Evolutionary conservation across 2,329 filamentous ascomycete genomes (phyloP), one percentile per base, ranked within the genome.

Genomic region (Colletotrichum zoysiae): DNA sequence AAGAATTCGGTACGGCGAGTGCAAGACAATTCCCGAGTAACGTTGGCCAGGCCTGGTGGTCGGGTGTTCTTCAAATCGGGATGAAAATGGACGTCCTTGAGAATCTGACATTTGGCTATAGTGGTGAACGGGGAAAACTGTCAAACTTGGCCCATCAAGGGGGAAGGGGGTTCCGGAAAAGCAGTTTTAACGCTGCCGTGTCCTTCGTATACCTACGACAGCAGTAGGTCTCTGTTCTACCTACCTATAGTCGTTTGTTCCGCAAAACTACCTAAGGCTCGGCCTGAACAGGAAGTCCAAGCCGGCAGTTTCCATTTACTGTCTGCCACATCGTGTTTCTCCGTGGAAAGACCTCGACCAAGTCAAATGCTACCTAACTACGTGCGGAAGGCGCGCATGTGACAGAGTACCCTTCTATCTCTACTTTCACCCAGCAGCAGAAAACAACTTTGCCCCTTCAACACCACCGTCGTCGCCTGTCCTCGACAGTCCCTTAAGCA

Each of bases 1-100:
- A 16, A 23, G 23, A 23, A n/a, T 38, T 67, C 70, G 57, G 62
- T 58, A 48, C 62, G 62, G 62, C 67, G 56, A 73, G 67, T 67
- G 11, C 48, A 50, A 26, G n/a, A 26, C 1, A 50, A 1, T 26
- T 26, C 5, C 9, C 7, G 48, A 23, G 23, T 50, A 23, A 50
- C 23, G 5, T 26, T 4, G 11, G 23, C 11, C n/a, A 50, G 12
- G 11, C 3, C 5, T 26, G 16, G 1, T 20, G 18, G 6, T 20
- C 42, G 20, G 5, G 18, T 20, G 18, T 7, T 44, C 4, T 23
- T 26, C 12, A 16, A 50, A 14, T 9, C 9, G 3, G 11, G 2
- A 11, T 9, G 11, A 11, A 9, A 26, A 14, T 11, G n/a, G 26
- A 16, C 3, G 18, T 12, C 14, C 23, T 26, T 44, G 3, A 23